Evolutionary conservation across 2,329 filamentous ascomycete genomes (phyloP).

Genomic region (Stachybotrys chartarum): DNA sequence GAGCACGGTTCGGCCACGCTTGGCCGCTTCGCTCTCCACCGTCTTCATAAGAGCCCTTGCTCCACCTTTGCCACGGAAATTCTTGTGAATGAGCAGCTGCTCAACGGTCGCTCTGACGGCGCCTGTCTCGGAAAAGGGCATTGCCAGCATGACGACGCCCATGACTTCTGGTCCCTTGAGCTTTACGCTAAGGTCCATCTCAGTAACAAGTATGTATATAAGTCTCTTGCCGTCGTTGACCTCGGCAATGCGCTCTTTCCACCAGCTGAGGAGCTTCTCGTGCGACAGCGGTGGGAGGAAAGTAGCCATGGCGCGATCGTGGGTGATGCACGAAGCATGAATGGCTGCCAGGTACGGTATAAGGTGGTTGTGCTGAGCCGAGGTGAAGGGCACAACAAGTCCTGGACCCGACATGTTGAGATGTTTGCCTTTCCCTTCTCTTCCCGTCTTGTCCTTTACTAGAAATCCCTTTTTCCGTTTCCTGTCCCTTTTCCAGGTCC

Average conservation of each 20-base stretch:
- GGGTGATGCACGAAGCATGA: slow-evolving; percentile 51
- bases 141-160: slow-evolving; percentile 48
- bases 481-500: not conserved
- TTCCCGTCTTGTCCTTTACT: not conserved
- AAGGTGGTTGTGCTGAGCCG: slow-evolving; percentile 40
- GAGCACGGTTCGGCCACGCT: slow-evolving; percentile 42
- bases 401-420: slow-evolving; percentile 21
- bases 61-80: slow-evolving; percentile 42
- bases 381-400: slow-evolving; percentile 34
- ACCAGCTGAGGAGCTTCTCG: slow-evolving; percentile 49
- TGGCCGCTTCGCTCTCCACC: slow-evolving; percentile 47
- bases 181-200: slow-evolving; percentile 21
- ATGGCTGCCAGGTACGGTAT: slow-evolving; percentile 50
- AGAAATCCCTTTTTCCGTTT: not conserved
- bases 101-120: slow-evolving; percentile 48
- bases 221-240: slow-evolving; percentile 35
- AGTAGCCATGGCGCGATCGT: slow-evolving; percentile 47
- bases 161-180: slow-evolving; percentile 39
- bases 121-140: slow-evolving; percentile 47
- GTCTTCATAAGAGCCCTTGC: slow-evolving; percentile 42
- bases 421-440: not conserved
- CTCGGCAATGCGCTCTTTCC: slow-evolving; percentile 45
- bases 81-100: slow-evolving; percentile 49
- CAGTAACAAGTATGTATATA: slow-evolving; percentile 45
- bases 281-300: slow-evolving; percentile 54